These are phyloP conservation scores for Diutina catenulata DNA, from an alignment of 1,139 yeast species.

Conservation along the genomic window DNA sequence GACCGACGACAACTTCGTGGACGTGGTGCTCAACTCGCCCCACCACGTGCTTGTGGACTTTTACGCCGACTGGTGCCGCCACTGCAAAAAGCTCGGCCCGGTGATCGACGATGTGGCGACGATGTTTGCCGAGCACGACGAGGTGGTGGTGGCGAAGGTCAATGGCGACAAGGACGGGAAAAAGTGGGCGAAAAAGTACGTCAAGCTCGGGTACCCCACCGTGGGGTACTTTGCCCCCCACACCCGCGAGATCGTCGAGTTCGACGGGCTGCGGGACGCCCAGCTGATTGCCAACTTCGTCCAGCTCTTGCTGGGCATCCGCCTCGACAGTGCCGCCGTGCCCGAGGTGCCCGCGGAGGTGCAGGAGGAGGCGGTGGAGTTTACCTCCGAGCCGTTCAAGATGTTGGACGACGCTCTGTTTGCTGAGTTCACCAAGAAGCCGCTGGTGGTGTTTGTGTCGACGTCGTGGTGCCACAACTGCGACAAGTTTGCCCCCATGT, in stretches of 20 bases:
- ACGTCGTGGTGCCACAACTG: conserved; percentile 27
- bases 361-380: conserved; percentile 13
- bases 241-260: conserved; percentile 34
- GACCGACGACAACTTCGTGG: conserved; percentile 40
- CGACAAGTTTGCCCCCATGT: conserved; percentile 16
- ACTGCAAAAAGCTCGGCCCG: conserved; percentile 60
- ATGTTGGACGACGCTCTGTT: conserved; percentile 8
- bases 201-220: conserved; percentile 56
- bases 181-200: conserved; percentile 41
- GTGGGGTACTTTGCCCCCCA: conserved; percentile 43
- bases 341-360: conserved; percentile 6
- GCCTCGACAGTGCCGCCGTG: conserved; percentile 13
- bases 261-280: conserved; percentile 35
- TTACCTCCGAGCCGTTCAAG: too few relatives aligned
- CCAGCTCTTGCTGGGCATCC: conserved; percentile 22
- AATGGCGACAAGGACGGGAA: conserved; percentile 58
- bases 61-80: conserved; percentile 76
- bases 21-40: conserved; percentile 40
- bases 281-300: conserved; percentile 36
- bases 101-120: conserved; percentile 48
- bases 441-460: conserved; percentile 24
- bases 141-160: conserved; percentile 44
- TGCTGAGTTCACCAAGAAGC: not conserved
- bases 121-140: conserved; percentile 30
- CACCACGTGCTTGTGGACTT: conserved; percentile 62